Evolutionary conservation across 331 rosid species (phyloP).

Genomic region (Telfairia occidentalis): DNA sequence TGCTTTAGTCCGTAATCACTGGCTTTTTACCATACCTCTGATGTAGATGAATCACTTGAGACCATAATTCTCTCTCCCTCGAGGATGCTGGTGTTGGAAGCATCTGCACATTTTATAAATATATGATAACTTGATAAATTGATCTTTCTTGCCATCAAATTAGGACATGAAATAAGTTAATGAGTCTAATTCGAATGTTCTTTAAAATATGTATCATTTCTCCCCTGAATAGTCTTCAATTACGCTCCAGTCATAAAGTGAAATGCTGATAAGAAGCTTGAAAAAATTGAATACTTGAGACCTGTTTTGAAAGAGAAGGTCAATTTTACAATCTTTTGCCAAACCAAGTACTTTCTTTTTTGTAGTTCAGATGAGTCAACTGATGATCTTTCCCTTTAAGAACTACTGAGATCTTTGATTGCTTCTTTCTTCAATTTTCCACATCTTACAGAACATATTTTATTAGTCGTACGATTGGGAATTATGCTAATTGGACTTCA

Average conservation of each 20-base stretch:
- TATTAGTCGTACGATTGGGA: too few relatives aligned
- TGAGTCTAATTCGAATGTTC: background rate
- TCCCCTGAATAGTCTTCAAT: background rate
- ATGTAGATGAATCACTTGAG: conserved; percentile 7
- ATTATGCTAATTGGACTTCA: too few relatives aligned
- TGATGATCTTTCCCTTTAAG: background rate
- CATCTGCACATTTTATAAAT: background rate
- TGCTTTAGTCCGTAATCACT: background rate
- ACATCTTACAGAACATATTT: too few relatives aligned
- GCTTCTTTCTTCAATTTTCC: too few relatives aligned
- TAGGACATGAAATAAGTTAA: background rate
- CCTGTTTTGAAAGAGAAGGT: background rate
- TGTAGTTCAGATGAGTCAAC: background rate
- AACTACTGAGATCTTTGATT: background rate
- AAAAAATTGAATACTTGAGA: background rate
- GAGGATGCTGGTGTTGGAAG: background rate
- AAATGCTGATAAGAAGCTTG: background rate
- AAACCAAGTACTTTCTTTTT: background rate
- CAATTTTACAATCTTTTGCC: background rate
- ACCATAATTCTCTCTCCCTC: background rate
- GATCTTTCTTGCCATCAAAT: background rate
- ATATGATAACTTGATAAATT: background rate
- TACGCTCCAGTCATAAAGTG: background rate
- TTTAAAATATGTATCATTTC: background rate
- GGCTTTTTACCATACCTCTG: background rate